phyloP scores from a whole-genome alignment of 352 stramenopile genomes.

The Aphanomyces euteiches region DNA sequence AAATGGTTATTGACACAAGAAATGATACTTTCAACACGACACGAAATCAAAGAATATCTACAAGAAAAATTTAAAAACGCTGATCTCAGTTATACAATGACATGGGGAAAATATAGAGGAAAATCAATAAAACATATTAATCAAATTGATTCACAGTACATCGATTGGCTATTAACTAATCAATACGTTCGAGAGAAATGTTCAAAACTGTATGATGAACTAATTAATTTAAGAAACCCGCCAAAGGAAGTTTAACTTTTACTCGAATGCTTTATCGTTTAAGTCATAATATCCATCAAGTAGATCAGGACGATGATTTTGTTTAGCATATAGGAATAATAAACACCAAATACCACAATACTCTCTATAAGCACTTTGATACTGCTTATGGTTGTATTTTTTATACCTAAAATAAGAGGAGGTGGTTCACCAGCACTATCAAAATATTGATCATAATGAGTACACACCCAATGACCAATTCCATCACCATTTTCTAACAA shows the following conservation, averaged over 20 bases:
- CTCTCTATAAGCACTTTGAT: background rate
- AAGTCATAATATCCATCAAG: conserved; percentile 2
- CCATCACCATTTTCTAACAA: background rate
- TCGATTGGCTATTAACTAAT: no score
- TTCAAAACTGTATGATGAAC: no score
- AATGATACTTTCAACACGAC: no score
- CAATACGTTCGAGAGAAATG: no score
- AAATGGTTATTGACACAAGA: no score
- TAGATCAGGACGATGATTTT: background rate
- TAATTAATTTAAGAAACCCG: no score
- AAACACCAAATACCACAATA: conserved; percentile 10
- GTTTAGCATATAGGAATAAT: background rate
- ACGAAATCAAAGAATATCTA: no score
- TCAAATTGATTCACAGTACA: no score
- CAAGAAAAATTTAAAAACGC: no score
- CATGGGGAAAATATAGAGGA: no score
- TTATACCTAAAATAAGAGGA: background rate
- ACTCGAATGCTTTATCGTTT: background rate
- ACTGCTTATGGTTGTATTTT: background rate
- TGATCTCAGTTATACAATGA: no score
- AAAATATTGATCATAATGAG: background rate
- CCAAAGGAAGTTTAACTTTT: background rate
- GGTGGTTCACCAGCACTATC: background rate
- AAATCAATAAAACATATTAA: no score
- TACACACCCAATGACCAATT: background rate